Conservation (phyloP, 352 stramenopile genomes). For the Phytophthora hibernalis region DNA sequence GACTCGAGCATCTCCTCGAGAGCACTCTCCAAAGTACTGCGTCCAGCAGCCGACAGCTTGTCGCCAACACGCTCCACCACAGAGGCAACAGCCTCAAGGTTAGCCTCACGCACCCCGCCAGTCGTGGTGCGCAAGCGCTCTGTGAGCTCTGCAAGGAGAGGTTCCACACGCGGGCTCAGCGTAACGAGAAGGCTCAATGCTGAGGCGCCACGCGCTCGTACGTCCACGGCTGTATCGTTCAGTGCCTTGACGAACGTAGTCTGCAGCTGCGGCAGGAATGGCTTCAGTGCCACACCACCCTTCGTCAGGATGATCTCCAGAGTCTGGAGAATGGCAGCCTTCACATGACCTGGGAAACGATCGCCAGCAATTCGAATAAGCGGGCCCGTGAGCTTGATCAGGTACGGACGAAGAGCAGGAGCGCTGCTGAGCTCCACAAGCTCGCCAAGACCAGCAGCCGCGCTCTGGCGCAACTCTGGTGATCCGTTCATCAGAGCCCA, state of each 20-base stretch:
- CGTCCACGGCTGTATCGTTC: conserved; percentile 95
- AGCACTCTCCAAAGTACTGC: conserved; percentile 60
- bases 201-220: conserved; percentile 91
- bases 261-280: conserved; percentile 99
- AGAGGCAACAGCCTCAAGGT: conserved; percentile 72
- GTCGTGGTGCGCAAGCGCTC: conserved; percentile 75
- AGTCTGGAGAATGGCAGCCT: conserved; percentile 98
- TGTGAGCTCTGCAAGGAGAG: conserved; percentile 96
- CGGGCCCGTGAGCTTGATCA: conserved; percentile 97
- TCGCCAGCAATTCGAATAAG: conserved; percentile 99
- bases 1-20: conserved; percentile 73
- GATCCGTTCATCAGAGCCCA: conserved; percentile 97
- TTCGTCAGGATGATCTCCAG: conserved; percentile 97
- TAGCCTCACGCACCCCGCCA: conserved; percentile 80
- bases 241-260: conserved; percentile 99
- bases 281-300: conserved; percentile 96
- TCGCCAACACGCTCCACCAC: conserved; percentile 70
- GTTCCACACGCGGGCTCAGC: conserved; percentile 95
- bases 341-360: conserved; percentile 97
- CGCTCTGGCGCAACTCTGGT: conserved; percentile 88
- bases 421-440: conserved; percentile 94
- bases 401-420: conserved; percentile 93
- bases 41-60: conserved; percentile 71
- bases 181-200: conserved; percentile 95
- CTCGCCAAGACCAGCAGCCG: conserved; percentile 96